Evolutionary conservation across 2,329 filamentous ascomycete species (phyloP).

Genomic region (Trichoderma koningiopsis): DNA sequence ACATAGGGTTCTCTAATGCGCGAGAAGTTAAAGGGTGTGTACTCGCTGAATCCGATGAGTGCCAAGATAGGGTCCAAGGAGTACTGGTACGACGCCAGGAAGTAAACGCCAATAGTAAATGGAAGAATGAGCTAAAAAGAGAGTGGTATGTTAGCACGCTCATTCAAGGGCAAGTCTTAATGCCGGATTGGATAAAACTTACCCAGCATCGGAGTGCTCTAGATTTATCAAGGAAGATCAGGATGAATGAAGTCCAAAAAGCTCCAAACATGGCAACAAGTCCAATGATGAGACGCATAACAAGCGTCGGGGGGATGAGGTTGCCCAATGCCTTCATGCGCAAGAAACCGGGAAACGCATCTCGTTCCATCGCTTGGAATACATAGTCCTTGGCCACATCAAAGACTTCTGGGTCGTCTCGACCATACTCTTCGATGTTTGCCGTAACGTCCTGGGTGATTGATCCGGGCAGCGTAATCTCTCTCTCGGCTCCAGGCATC

Average conservation of each 20-base stretch:
- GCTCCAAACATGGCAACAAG: conserved; percentile 81
- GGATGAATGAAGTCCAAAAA: conserved; percentile 91
- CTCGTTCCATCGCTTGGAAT: conserved; percentile 98
- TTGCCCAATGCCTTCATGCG: conserved; percentile 95
- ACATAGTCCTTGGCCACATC: conserved; percentile 98
- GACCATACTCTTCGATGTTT: conserved; percentile 84
- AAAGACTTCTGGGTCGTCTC: conserved; percentile 96
- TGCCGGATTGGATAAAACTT: conserved; percentile 41
- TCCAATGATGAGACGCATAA: conserved; percentile 82
- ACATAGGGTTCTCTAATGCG: conserved; percentile 89
- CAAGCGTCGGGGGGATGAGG: conserved; percentile 85
- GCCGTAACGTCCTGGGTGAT: conserved; percentile 85
- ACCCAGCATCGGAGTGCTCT: conserved; percentile 81
- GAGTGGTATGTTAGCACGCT: conserved; percentile 28
- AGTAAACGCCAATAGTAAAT: conserved; percentile 88
- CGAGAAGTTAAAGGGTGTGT: conserved; percentile 91
- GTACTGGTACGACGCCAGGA: conserved; percentile 90
- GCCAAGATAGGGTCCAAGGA: conserved; percentile 91
- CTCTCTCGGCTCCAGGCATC: conserved; percentile 90
- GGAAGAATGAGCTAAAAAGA: conserved; percentile 68
- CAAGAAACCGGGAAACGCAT: conserved; percentile 97
- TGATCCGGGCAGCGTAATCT: conserved; percentile 87
- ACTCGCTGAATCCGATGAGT: conserved; percentile 88
- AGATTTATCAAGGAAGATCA: conserved; percentile 85
- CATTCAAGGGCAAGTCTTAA: conserved; percentile 19